Base-by-base conservation (phyloP, 768 basidiomycete species). In the Podaxis sp. region DNA sequence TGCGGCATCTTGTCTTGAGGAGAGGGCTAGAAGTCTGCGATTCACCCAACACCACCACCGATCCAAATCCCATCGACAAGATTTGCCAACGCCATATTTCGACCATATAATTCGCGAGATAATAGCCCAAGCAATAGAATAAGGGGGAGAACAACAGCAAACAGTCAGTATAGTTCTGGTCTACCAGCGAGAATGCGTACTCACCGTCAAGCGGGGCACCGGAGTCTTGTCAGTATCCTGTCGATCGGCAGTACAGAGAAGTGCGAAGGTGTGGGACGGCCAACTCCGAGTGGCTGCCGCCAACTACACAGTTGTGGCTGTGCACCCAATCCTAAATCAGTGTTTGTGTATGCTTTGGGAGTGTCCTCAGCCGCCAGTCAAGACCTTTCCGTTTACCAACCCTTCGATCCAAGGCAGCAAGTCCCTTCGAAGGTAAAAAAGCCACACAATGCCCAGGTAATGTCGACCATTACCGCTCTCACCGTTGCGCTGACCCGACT, bases 1-100 rank as follows among this genome's bases (percentile, higher is more conserved):
- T 98, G 94, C 82, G 96, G 96, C 96, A 99, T 98, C 76, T 88
- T 87, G 86, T 61, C 46, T 61, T 38, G 59, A 53, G 25, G 59
- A 37, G 27, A 59, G 48, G 37, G 50, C 27, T 51, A 51, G 32
- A 59, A 51, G 58, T 59, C 58, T 59, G 42, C 25, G 2, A 18
- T n/a, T 13, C 40, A 1, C 0, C 28, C 28, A 32, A 32, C 28
- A 32, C 32, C 32, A 42, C n/a, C 13, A 14, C 40, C 40, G n/a
- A 7, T 18, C 40, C 14, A 2, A 18, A 18, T 18, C 40, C 40
- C 13, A 42, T 42, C 1, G 32, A 42, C 40, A 42, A 13, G 40
- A 42, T 42, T 42, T 42, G 13, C 40, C 40, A 42, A 42, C 40
- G 1, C 5, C 14, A 47, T 27, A 59, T 32, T 32, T 32, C 32